Evolutionary conservation across 2,329 filamentous ascomycete species (phyloP).

Genomic region (Xylariaceae sp.): DNA sequence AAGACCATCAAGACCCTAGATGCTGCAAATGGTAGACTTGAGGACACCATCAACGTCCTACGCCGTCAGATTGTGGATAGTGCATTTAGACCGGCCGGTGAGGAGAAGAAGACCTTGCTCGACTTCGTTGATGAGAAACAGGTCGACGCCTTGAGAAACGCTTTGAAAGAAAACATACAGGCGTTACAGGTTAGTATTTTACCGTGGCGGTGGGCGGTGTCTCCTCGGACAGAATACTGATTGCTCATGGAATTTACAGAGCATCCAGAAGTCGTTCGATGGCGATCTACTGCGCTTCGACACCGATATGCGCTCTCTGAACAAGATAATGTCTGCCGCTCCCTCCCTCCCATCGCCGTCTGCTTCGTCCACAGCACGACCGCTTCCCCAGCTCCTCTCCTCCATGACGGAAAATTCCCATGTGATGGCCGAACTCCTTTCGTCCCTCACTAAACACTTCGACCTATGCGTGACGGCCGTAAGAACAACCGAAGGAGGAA

Average conservation of each 20-base stretch:
- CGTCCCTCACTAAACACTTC: conserved; percentile 83
- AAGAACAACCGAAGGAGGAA: conserved; percentile 83
- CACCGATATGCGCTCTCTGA: conserved; percentile 68
- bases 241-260: conserved; percentile 40
- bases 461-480: conserved; percentile 92
- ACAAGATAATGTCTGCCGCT: conserved; percentile 55
- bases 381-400: conserved; percentile 58
- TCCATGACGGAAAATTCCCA: conserved; percentile 74
- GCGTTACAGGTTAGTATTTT: conserved; percentile 62
- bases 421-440: conserved; percentile 78
- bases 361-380: conserved; percentile 41
- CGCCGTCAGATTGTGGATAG: conserved; percentile 66
- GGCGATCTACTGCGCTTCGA: conserved; percentile 76
- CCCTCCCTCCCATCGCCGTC: conserved; percentile 40
- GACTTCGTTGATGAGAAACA: conserved; percentile 77
- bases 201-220: neutral
- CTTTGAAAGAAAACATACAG: conserved; percentile 71
- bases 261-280: conserved; percentile 73
- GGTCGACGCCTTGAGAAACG: conserved; percentile 66
- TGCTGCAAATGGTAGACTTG: conserved; percentile 64
- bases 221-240: conserved; percentile 19
- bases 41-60: conserved; percentile 67
- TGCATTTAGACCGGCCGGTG: conserved; percentile 61
- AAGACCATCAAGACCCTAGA: conserved; percentile 67
- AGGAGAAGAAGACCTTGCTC: conserved; percentile 64